A percentile compares a stretch with the other conserved stretches of the same genome.
These are phyloP conservation scores for Rhinocladiella similis DNA, from an alignment of 2,329 filamentous ascomycete species.

Conservation along the genomic window DNA sequence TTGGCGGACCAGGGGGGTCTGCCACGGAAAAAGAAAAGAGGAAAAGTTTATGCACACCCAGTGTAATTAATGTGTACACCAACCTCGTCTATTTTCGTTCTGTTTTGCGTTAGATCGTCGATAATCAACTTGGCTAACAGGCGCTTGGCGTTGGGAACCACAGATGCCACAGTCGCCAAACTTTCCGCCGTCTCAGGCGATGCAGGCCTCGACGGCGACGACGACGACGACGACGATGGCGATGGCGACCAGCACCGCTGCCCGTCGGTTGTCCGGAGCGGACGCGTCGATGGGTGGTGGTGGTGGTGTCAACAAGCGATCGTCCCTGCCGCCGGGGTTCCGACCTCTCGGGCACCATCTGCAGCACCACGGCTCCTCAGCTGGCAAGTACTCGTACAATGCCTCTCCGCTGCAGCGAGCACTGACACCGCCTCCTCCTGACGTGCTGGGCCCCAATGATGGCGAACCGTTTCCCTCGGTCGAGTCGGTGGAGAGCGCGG, in stretches of 20 bases:
- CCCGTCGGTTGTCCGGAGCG: constrained; percentile 27
- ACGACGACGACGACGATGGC: constrained; percentile 8
- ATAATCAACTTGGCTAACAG: constrained; percentile 39
- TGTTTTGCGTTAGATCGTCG: constrained; percentile 38
- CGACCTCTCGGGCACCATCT: constrained; percentile 44
- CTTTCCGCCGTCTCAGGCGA: constrained; percentile 24
- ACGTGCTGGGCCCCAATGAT: constrained; percentile 56
- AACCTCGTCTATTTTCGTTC: constrained; percentile 31
- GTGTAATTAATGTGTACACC: constrained; percentile 34
- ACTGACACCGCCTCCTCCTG: constrained; percentile 77
- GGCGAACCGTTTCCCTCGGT: constrained; percentile 86
- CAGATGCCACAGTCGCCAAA: constrained; percentile 34
- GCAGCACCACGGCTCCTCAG: constrained; percentile 36
- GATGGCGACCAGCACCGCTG: constrained; percentile 44
- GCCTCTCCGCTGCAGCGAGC: constrained; percentile 89
- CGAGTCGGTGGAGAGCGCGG: constrained; percentile 67
- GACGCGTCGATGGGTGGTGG: constrained; percentile 16
- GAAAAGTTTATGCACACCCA: constrained; percentile 32
- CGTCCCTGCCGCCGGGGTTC: constrained; percentile 62
- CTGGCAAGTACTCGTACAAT: constrained; percentile 59
- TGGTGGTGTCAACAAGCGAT: constrained; percentile 49
- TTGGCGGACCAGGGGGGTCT: constrained; percentile 22
- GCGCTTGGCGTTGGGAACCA: constrained; percentile 28
- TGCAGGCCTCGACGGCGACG: neutral
- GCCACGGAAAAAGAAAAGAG: constrained; percentile 10